phyloP scores from a whole-genome alignment of 495 filamentous ascomycete species.

The Penicillium salamii region DNA sequence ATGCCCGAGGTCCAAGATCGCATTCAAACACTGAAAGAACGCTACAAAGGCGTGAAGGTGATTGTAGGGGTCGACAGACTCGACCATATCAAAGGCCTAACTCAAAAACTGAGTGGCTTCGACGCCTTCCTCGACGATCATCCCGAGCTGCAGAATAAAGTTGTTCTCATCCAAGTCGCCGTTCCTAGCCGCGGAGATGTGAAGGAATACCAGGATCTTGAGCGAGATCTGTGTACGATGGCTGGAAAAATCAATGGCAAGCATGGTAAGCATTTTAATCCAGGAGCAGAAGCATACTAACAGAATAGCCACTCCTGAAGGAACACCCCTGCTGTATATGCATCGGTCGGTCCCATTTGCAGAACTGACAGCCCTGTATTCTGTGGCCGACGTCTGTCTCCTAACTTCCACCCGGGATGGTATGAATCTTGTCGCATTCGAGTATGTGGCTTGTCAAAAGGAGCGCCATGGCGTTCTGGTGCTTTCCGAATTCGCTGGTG shows the following conservation, averaged over 20 bases:
- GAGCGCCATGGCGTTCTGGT: slow-evolving; percentile 85
- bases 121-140: slow-evolving; percentile 89
- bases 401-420: slow-evolving; percentile 91
- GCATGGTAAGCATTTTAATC: slow-evolving; percentile 18
- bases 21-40: slow-evolving; percentile 70
- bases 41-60: slow-evolving; percentile 82
- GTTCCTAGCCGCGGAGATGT: slow-evolving; percentile 91
- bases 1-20: slow-evolving; percentile 73
- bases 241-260: slow-evolving; percentile 90
- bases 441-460: slow-evolving; percentile 89
- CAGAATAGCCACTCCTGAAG: slow-evolving; percentile 71
- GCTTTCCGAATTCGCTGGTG: slow-evolving; percentile 88
- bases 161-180: slow-evolving; percentile 89
- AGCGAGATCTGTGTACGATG: slow-evolving; percentile 83
- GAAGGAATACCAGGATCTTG: slow-evolving; percentile 92
- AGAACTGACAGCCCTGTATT: slow-evolving; percentile 89
- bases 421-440: slow-evolving; percentile 96
- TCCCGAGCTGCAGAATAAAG: slow-evolving; percentile 87
- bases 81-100: slow-evolving; percentile 96
- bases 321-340: slow-evolving; percentile 91
- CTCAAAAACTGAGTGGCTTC: slow-evolving; percentile 87
- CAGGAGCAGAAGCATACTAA: slow-evolving; percentile 1
- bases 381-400: slow-evolving; percentile 84
- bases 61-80: slow-evolving; percentile 92
- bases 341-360: slow-evolving; percentile 86